Evolutionary conservation across 148 eudicot genomes (phyloP).

Genomic region (Suaeda aralocaspica): DNA sequence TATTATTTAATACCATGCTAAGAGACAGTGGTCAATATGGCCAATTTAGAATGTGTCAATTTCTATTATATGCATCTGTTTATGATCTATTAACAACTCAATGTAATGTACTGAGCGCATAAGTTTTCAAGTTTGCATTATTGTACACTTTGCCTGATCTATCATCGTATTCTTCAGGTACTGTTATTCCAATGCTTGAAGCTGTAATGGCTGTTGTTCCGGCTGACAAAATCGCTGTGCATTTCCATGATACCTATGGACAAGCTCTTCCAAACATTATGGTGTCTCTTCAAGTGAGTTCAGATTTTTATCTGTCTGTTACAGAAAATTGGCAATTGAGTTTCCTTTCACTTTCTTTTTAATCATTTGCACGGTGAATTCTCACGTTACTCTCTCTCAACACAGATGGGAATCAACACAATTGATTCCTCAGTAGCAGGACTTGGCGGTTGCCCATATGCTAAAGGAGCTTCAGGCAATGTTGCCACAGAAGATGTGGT

Average conservation of each 20-base stretch:
- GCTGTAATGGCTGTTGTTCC: conserved; percentile 61
- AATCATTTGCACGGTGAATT: background rate
- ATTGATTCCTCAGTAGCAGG: conserved; percentile 63
- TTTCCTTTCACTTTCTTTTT: background rate
- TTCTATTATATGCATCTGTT: background rate
- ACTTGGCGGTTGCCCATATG: conserved; percentile 73
- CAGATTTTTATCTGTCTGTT: background rate
- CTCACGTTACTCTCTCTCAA: background rate
- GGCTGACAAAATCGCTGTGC: conserved; percentile 57
- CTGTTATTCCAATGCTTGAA: conserved; percentile 62
- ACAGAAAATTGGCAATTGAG: background rate
- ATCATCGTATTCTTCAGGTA: conserved; percentile 35
- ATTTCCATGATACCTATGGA: conserved; percentile 72
- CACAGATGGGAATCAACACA: conserved; percentile 59
- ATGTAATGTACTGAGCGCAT: background rate
- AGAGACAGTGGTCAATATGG: background rate
- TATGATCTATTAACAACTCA: background rate
- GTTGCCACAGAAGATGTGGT: conserved; percentile 76
- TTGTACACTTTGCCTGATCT: background rate
- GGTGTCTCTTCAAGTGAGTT: conserved; percentile 58
- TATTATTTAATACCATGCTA: background rate
- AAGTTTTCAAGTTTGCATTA: background rate
- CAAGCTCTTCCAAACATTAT: conserved; percentile 65
- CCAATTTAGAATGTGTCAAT: too few relatives aligned
- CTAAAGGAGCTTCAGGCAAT: conserved; percentile 71